Evolutionary conservation across 2,329 filamentous ascomycete species (phyloP), one percentile per base, ranked within the genome.

Genomic region (Myriosclerotinia scirpicola): DNA sequence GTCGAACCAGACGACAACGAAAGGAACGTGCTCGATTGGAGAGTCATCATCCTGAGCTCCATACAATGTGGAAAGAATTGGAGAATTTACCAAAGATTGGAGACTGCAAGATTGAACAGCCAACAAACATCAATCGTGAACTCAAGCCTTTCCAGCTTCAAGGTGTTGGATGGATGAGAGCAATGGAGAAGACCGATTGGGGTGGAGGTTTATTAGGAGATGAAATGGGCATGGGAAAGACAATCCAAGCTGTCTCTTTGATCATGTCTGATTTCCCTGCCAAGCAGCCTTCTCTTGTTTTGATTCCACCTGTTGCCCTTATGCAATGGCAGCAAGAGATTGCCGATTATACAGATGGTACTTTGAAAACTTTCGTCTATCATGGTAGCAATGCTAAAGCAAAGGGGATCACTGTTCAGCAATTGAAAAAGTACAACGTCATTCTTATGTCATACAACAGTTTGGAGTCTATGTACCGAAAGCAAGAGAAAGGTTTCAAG

Each of bases 161-260:
- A 78, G 95, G 95, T 5, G 82, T 99, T 50, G 89, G 92, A 61
- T 99, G 95, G 95, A 96, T 99, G 92, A 87, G 85, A 68, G 88
- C 85, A 65, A 96, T 98, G 84, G 95, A 99, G 77, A 82, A 91
- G 78, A 90, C 87, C 0, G 80, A 90, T 50, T 98, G 93, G 85
- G 91, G 88, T 75, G 95, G 95, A 22, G 95, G 95, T 17, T 82
- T 99, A 2, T 84, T 99, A 2, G 95, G 95, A 67, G 95, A 99
- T 73, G 95, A 99, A 79, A 99, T 99, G 95, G 95, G 95, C 8
- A 91, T 99, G 80, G 95, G 95, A 60, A 99, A 99, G 81, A 99
- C 95, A 0, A 98, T 99, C 61, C 95, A 99, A 78, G 94, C 95
- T 2, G 95, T 99, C 22, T 97, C 94, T 3, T 84, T 99, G 54